Base-by-base conservation (phyloP, 257 asterid genomes). In the Parsonsia alboflavescens region DNA sequence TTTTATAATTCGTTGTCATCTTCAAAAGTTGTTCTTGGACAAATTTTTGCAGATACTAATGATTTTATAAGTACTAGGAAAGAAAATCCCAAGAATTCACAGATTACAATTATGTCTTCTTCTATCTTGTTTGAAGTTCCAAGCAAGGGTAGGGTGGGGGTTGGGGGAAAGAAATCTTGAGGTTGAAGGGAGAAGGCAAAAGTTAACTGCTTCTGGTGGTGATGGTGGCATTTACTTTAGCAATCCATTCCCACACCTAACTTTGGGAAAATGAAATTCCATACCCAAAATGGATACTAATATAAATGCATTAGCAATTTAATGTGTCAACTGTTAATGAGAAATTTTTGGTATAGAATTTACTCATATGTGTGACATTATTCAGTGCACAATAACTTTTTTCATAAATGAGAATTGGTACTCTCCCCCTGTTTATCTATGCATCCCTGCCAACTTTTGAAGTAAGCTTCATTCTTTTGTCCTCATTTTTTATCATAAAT, bases 311-410 rank as follows among this genome's bases (percentile, higher is more conserved):
- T 2, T 64, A 36, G 0, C 49, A 16, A 36, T 39, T 65, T 65
- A 65, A 65, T 65, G 50, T 65, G 50, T 19, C 70, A 65, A 19
- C 70, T 65, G 70, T 42, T 65, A 50, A 65, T 65, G 50, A 33
- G 68, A 65, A 65, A 17, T 65, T 65, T 59, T 65, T 65, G 70
- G 70, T 65, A 65, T 65, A 65, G 70, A 65, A 65, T 65, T 65
- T 19, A 65, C 45, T 65, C 30, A 1, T 63, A 6, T 33, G 69
- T 16, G 46, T 63, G 69, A 63, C 24, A 57, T 63, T 63, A 30
- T 33, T 63, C 48, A 63, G 69, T 63, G 10, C 48, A 33, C 69
- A 63, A 63, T 63, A 33, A 65, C 50, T 65, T 39, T n/a, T 21
- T 54, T 65, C 70, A 65, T 65, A 7, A 65, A 65, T 65, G 50